Evolutionary conservation across 495 filamentous ascomycete species (phyloP).

Genomic region (Sordaria brevicollis): DNA sequence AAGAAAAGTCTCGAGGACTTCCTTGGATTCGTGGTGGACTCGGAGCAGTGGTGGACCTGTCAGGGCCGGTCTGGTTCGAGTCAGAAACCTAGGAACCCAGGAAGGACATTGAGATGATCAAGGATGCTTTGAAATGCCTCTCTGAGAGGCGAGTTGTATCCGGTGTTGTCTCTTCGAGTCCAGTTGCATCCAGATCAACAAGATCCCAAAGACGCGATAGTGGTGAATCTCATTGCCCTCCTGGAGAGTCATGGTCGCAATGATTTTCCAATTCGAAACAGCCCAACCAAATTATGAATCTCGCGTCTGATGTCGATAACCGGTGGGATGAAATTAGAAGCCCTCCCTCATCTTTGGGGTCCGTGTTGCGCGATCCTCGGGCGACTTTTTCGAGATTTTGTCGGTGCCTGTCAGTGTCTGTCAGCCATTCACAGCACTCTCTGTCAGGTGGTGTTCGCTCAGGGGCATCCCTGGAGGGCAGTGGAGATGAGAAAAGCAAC

Average conservation of each 20-base stretch:
- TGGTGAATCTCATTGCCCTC: background rate
- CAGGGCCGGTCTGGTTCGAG: background rate
- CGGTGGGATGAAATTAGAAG: background rate
- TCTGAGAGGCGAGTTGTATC: background rate
- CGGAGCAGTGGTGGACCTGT: background rate
- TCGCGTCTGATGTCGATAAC: background rate
- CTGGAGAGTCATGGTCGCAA: background rate
- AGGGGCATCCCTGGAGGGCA: background rate
- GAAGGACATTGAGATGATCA: background rate
- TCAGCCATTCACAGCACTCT: background rate
- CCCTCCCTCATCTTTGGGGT: background rate
- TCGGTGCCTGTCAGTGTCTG: background rate
- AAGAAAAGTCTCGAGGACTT: background rate
- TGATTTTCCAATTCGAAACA: background rate
- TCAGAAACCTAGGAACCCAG: background rate
- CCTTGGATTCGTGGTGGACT: background rate
- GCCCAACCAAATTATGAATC: background rate
- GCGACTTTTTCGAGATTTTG: background rate
- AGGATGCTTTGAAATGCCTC: background rate
- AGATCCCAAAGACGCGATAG: background rate
- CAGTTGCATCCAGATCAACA: background rate
- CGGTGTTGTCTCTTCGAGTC: background rate
- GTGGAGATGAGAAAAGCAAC: background rate
- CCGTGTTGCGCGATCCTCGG: background rate
- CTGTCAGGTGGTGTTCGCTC: background rate